Base-by-base conservation (phyloP, 1,284 basidiomycete species). In the Ceratobasidium sp. region DNA sequence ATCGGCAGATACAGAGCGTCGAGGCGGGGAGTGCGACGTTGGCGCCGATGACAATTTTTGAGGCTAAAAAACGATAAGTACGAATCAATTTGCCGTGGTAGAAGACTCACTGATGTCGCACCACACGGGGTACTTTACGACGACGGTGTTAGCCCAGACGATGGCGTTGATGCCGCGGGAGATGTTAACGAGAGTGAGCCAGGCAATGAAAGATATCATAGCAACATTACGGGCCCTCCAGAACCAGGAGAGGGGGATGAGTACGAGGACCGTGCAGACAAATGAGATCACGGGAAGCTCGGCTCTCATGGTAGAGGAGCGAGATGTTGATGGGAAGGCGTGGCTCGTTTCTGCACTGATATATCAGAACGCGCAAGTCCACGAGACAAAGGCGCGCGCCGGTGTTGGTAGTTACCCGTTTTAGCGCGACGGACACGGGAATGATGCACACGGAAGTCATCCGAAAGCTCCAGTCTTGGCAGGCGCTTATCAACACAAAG, bases 181-280 rank as follows among this genome's bases (percentile, higher is more conserved):
- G 15, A 93, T 26, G 80, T 90, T 91, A 42, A 84, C 84, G 3
- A 88, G 78, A 26, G 88, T 84, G 1, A 91, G 86, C 92, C 92
- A 94, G 1, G 86, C 81, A 67, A 92, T 87, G 68, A 90, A 83
- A 69, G 88, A 87, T 10, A 91, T 83, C 15, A 86, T 86, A 5
- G 89, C 87, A n/a, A 89, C 84, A 80, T 91, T 92, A 78, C 88
- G 86, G 1, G 90, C 87, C 78, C 88, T 85, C 82, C 87, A 84
- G 69, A 86, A 86, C 80, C 84, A 84, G 26, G 83, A 81, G 0
- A 83, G 28, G 0, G 84, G 83, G 1, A 85, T 80, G 23, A 85
- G 80, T 48, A 86, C 78, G 17, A 85, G 77, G n/a, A 84, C 9
- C 15, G 84, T 74, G 38, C 79, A 81, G 28, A 86, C 57, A 54